Conservation (phyloP, 1,284 basidiomycete genomes). For the Pascua sp. region DNA sequence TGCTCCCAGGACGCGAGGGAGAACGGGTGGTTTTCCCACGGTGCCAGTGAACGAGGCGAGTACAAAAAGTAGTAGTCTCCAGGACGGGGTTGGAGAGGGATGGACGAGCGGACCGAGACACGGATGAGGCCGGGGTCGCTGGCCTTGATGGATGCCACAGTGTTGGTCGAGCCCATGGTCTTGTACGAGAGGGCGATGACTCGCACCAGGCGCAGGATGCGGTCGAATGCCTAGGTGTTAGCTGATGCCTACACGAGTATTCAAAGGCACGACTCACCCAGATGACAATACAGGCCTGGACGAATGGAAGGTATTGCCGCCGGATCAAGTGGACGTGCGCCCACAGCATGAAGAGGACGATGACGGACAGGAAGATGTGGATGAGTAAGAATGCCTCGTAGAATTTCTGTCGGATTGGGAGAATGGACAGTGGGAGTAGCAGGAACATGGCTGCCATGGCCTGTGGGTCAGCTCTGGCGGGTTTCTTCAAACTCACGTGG, state of each 20-base stretch:
- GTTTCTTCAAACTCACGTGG: slow-evolving; percentile 15
- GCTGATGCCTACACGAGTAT: not conserved
- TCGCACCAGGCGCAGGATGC: slow-evolving; percentile 26
- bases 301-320: not conserved
- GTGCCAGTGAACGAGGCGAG: slow-evolving; percentile 21
- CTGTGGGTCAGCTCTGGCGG: not conserved
- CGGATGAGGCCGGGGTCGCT: slow-evolving; percentile 23
- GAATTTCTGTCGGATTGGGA: slow-evolving; percentile 15
- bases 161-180: slow-evolving; percentile 14
- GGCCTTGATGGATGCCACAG: slow-evolving; percentile 15
- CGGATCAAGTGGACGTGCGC: slow-evolving; percentile 27
- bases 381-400: slow-evolving; percentile 34
- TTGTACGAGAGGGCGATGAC: slow-evolving; percentile 23
- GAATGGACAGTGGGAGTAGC: slow-evolving; percentile 23
- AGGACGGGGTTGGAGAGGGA: slow-evolving; percentile 19
- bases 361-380: slow-evolving; percentile 30
- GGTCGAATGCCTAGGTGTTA: slow-evolving; percentile 18
- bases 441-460: slow-evolving; percentile 21
- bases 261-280: slow-evolving; percentile 5
- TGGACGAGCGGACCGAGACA: slow-evolving; percentile 21
- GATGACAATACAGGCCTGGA: slow-evolving; percentile 22
- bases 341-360: slow-evolving; percentile 22
- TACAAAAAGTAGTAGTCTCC: slow-evolving; percentile 36
- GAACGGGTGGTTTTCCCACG: slow-evolving; percentile 39
- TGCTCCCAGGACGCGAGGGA: slow-evolving; percentile 25